These are phyloP conservation scores for Gossypium turneri DNA, from an alignment of 345 rosid genomes.

Conservation along the genomic window DNA sequence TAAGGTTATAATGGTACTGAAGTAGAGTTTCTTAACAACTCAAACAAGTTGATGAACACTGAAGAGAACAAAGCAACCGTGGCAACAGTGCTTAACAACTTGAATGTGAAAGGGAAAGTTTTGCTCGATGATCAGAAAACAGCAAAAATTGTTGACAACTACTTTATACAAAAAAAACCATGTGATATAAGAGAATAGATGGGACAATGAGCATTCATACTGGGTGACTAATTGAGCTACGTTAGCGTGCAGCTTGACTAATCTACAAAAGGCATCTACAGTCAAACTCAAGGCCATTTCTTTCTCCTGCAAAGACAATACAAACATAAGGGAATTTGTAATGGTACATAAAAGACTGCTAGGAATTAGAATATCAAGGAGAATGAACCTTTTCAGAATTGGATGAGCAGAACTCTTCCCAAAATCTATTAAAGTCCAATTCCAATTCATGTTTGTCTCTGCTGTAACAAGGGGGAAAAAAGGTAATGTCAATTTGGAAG, in stretches of 20 bases:
- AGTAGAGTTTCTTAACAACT: constrained; percentile 5
- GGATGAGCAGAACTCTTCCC: constrained; percentile 99
- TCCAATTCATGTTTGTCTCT: constrained; percentile 89
- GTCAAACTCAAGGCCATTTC: constrained; percentile 92
- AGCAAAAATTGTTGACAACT: not conserved
- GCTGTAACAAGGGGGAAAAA: constrained; percentile 21
- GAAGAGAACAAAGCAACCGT: not conserved
- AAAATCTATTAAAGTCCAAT: constrained; percentile 93
- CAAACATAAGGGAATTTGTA: not conserved
- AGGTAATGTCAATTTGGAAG: not conserved
- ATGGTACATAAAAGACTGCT: constrained; percentile 1
- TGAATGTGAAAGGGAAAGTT: not conserved
- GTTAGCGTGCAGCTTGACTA: constrained; percentile 91
- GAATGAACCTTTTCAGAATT: constrained; percentile 79
- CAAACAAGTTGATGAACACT: not conserved
- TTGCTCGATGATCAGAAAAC: not conserved
- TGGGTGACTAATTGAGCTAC: constrained; percentile 90
- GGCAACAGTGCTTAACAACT: not conserved
- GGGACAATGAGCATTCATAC: constrained; percentile 43
- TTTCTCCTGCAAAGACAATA: constrained; percentile 77
- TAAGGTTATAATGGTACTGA: not conserved
- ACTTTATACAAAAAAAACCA: not conserved
- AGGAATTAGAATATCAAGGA: constrained; percentile 4
- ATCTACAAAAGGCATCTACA: constrained; percentile 94
- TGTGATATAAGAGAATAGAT: constrained; percentile 1